Conservation (phyloP, 352 stramenopile genomes). For the Globisporangium carolinianum region DNA sequence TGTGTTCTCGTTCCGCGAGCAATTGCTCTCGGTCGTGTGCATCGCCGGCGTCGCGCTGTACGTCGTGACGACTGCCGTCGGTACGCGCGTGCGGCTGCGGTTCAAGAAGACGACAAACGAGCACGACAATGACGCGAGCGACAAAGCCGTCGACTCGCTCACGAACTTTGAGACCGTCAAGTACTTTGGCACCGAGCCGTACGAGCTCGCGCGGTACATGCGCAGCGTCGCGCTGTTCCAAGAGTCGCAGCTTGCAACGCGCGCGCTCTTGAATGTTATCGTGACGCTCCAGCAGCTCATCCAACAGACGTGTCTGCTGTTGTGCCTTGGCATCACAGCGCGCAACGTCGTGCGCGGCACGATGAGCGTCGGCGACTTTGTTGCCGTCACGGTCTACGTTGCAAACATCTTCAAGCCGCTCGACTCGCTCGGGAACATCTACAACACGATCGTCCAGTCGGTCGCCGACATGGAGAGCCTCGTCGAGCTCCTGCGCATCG, state of each 20-base stretch:
- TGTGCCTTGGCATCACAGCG: conserved; percentile 63
- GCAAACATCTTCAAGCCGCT: conserved; percentile 95
- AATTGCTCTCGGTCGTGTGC: conserved; percentile 76
- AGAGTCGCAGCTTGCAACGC: conserved; percentile 82
- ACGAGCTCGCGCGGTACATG: conserved; percentile 82
- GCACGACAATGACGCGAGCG: conserved; percentile 95
- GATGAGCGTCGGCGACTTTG: conserved; percentile 92
- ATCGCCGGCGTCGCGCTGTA: conserved; percentile 93
- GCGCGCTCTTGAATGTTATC: conserved; percentile 88
- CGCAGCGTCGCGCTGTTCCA: conserved; percentile 86
- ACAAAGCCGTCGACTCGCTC: conserved; percentile 94
- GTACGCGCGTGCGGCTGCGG: conserved; percentile 51
- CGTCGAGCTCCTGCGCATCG: conserved; percentile 90
- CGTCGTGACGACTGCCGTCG: conserved; percentile 85
- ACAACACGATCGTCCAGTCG: conserved; percentile 95
- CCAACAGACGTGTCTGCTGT: conserved; percentile 74
- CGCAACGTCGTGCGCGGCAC: conserved; percentile 36
- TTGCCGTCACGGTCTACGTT: conserved; percentile 93
- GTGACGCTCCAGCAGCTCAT: conserved; percentile 94
- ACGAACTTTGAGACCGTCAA: conserved; percentile 98
- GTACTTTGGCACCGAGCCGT: conserved; percentile 93
- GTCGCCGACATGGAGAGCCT: conserved; percentile 97
- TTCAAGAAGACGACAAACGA: conserved; percentile 93
- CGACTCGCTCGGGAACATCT: conserved; percentile 94
- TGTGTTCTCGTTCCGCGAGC: conserved; percentile 89